Base-by-base conservation (phyloP, 2,329 filamentous ascomycete species). In the Apiospora marii region DNA sequence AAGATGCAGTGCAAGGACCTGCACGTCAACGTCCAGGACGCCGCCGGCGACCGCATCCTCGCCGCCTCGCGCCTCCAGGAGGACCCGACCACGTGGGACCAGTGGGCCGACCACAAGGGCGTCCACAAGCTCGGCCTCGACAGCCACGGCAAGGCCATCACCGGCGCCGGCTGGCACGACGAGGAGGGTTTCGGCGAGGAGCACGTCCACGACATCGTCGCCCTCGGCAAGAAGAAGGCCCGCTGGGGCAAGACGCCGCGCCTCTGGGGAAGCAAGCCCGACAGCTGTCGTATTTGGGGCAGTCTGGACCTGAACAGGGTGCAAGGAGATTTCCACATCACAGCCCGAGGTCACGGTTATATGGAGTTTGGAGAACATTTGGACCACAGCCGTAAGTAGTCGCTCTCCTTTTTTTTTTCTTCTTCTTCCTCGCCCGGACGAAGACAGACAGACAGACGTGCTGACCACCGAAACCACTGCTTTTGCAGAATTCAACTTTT, bases 261-360 rank as follows among this genome's bases (percentile, higher is more conserved):
- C 73, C 79, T 96, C 24, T 87, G 87, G 80, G 84, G 85, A 4
- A 70, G 72, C 30, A 78, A 79, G 30, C 83, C 87, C 22, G 93
- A 98, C 81, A 93, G 93, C 74, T 99, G 96, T 82, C 91, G 96
- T 68, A 91, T 99, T 75, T 99, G 91, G 82, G 96, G 96, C 46
- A 97, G 91, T 78, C 83, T 99, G 81, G 93, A 97, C 77, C 89
- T 97, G 76, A 99, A 99, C 83, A 97, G 97, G 85, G 96, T 99
- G 64, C 96, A 98, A 83, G 96, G 96, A 4, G 96, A 99, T 82
- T 98, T 99, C 81, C 96, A 99, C 81, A 96, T 99, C 79, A 99
- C 96, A 1, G 96, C 96, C 3, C 86, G 95, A 74, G 96, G 96
- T 0, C 96, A 98, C 82, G 96, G 96, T n/a, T 99, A 99, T 83